A percentile compares a stretch with the other conserved stretches of the same genome.
phyloP scores from a whole-genome alignment of 176 grass and related monocot genomes.

The Rhynchospora tenuis region DNA sequence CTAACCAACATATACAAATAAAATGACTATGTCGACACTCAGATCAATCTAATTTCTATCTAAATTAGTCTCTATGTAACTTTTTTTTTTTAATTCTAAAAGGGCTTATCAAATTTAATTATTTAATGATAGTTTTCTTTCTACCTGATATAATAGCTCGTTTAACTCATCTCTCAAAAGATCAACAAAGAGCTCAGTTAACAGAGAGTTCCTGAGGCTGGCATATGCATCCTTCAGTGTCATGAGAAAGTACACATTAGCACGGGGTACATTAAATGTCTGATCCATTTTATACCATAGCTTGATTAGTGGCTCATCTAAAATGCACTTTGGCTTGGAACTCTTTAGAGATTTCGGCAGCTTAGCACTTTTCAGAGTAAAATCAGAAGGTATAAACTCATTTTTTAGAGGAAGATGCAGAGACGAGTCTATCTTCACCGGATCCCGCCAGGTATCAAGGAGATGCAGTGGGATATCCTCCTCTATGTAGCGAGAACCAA shows the following conservation, averaged over 20 bases:
- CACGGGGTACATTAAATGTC: slow-evolving; percentile 90
- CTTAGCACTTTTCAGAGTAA: slow-evolving; percentile 54
- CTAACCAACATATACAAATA: slow-evolving; percentile 2
- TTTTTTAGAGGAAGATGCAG: slow-evolving; percentile 82
- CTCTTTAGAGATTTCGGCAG: slow-evolving; percentile 25
- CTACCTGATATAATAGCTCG: slow-evolving; percentile 87
- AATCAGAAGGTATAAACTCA: slow-evolving; percentile 83
- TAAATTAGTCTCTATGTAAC: not conserved
- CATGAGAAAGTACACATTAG: slow-evolving; percentile 76
- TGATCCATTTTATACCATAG: slow-evolving; percentile 87
- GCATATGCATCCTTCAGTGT: slow-evolving; percentile 67
- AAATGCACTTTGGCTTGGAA: slow-evolving; percentile 53
- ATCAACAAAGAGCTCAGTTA: slow-evolving; percentile 78
- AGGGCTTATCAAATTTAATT: not conserved
- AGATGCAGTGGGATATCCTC: slow-evolving; percentile 66
- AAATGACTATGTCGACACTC: slow-evolving; percentile 15
- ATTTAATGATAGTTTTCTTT: slow-evolving; percentile 9
- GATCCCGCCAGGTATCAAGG: slow-evolving; percentile 68
- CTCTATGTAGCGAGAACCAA: slow-evolving; percentile 84
- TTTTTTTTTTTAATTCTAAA: not conserved
- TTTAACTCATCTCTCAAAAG: slow-evolving; percentile 92
- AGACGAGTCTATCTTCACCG: slow-evolving; percentile 44
- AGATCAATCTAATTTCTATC: not conserved
- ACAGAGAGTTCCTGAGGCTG: slow-evolving; percentile 59
- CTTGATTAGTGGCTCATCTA: slow-evolving; percentile 77